Percentiles rank a stretch among this genome's conserved stretches.
Evolutionary conservation across 2,329 filamentous ascomycete species (phyloP).

Genomic region (Chaetomiaceae sp.): DNA sequence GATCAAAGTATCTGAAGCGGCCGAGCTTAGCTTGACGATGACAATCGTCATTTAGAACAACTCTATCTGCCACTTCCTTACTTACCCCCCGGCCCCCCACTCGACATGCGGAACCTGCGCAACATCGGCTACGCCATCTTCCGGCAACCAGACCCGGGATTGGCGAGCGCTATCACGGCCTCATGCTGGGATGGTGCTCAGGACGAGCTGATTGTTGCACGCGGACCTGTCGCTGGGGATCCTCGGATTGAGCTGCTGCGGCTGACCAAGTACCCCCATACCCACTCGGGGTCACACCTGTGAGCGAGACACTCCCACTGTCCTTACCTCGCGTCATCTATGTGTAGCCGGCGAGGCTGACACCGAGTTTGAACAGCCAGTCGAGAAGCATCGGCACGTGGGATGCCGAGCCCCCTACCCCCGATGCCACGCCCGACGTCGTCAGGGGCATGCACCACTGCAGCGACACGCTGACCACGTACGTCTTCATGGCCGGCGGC

Average conservation of each 20-base stretch:
- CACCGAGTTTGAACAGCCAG: slow-evolving; percentile 25
- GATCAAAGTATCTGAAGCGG: too few relatives aligned
- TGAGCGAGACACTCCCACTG: slow-evolving; percentile 30
- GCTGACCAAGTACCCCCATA: slow-evolving; percentile 37
- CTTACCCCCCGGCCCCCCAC: too few relatives aligned
- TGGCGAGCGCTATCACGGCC: slow-evolving; percentile 59
- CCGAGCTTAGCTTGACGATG: too few relatives aligned
- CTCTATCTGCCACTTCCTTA: too few relatives aligned
- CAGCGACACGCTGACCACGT: slow-evolving; percentile 68
- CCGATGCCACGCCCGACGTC: slow-evolving; percentile 67
- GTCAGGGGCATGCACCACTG: slow-evolving; percentile 81
- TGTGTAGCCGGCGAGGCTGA: too few relatives aligned
- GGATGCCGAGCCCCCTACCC: slow-evolving; percentile 77
- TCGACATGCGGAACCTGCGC: slow-evolving; percentile 79
- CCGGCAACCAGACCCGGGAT: slow-evolving; percentile 40
- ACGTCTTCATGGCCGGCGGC: slow-evolving; percentile 79
- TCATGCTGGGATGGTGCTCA: slow-evolving; percentile 79
- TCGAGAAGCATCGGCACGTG: slow-evolving; percentile 63
- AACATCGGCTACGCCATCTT: slow-evolving; percentile 66
- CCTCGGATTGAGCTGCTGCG: slow-evolving; percentile 66
- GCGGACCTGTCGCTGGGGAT: slow-evolving; percentile 69
- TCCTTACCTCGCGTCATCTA: background rate
- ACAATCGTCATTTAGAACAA: too few relatives aligned
- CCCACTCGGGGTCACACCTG: slow-evolving; percentile 33
- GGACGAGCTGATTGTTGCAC: slow-evolving; percentile 73